These are phyloP conservation scores for sunflower (Helianthus annuus) DNA, from an alignment of 129 eudicot genomes.

Conservation along the genomic window DNA sequence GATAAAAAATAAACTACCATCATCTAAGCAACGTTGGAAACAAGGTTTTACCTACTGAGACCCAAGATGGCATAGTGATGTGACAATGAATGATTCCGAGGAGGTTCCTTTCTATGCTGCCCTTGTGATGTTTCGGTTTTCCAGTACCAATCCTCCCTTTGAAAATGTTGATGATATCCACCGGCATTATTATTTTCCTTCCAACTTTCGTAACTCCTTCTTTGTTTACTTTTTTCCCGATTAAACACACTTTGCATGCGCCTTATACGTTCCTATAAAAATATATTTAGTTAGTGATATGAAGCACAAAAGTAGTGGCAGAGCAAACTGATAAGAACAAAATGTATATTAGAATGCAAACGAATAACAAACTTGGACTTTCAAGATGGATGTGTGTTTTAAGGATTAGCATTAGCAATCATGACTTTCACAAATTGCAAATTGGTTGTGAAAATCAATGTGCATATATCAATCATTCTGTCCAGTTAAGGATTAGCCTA, in stretches of 20 bases:
- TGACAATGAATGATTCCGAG: conserved; percentile 64
- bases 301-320: neutral
- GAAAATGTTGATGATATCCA: conserved; percentile 80
- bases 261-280: conserved; percentile 74
- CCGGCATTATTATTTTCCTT: conserved; percentile 50
- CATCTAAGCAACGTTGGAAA: neutral
- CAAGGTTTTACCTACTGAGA: conserved; percentile 69
- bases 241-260: conserved; percentile 95
- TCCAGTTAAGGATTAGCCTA: too few species aligned
- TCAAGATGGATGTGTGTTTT: neutral
- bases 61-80: conserved; percentile 94
- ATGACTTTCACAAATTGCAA: too few species aligned
- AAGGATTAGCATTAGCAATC: too few species aligned
- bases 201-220: conserved; percentile 83
- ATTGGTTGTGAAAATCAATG: too few species aligned
- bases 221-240: conserved; percentile 71
- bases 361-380: neutral
- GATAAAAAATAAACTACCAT: neutral
- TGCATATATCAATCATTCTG: too few species aligned
- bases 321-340: too few species aligned
- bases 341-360: neutral
- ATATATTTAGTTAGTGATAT: neutral
- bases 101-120: conserved; percentile 59
- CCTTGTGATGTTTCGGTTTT: conserved; percentile 60
- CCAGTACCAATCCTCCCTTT: conserved; percentile 98